Base-by-base conservation (phyloP, 176 grass and related monocot species). In the Calamus simplicifolius region DNA sequence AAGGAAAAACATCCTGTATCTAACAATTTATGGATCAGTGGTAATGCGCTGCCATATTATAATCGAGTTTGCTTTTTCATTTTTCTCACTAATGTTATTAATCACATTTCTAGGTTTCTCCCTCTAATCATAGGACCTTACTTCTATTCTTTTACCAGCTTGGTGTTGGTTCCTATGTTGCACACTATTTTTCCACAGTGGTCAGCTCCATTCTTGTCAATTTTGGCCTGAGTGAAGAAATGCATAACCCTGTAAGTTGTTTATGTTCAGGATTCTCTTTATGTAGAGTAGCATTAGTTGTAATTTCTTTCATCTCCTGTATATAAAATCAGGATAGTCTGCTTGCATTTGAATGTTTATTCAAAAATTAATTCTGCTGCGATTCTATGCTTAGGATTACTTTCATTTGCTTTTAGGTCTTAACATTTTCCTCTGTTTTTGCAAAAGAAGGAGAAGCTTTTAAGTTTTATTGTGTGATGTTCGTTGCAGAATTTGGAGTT, bases 231-330 rank as follows among this genome's bases (percentile, higher is more conserved):
- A 82, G 66, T 54, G 87, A 97, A 76, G 93, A 97, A 68, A 82
- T 97, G 84, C 84, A 97, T 62, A 91, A 91, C 53, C 93, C 93
- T 58, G 93, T 97, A 88, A 91, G 92, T 77, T 48, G 61, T 62
- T 56, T 29, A 16, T 19, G n/a, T 56, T 38, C 17, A 3, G 25
- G 29, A 43, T 35, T 25, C 5, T 26, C 25, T 58, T 4, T 58
- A 4, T 16, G 1, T 58, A 1, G 15, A 29, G 27, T 5, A 27
- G 56, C 5, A 29, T 58, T 43, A 43, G 7, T 43, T 43, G 35
- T 43, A 43, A 43, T 43, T 13, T 43, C 21, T 35, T 43, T 13
- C 8, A 3, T 43, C 35, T 12, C 35, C 12, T 43, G 35, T 10
- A 43, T 43, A 43, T 43, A 43, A 35, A 43, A 43, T 43, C 35